Evolutionary conservation across 768 basidiomycete genomes (phyloP).

Genomic region (Suillus lakei): DNA sequence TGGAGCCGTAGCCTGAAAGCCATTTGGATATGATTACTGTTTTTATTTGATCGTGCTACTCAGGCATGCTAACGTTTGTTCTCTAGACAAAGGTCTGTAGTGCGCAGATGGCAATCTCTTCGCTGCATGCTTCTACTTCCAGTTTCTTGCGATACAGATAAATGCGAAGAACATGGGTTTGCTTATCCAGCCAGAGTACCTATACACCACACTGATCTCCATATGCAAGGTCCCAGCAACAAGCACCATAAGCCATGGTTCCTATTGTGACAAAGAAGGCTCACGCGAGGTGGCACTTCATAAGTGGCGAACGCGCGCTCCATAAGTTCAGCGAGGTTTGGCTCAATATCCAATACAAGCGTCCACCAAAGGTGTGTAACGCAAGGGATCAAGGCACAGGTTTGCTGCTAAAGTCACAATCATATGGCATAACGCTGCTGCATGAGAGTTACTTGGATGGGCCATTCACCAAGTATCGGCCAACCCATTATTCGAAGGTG

Average conservation of each 20-base stretch:
- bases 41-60: not conserved
- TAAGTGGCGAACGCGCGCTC: not conserved
- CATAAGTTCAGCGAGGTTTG: not conserved
- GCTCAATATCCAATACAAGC: not conserved
- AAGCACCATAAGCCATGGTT: not conserved
- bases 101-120: conserved; percentile 4
- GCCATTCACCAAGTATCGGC: not conserved
- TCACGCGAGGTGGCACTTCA: not conserved
- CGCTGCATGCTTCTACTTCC: not conserved
- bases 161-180: not conserved
- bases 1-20: conserved; percentile 13
- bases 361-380: not conserved
- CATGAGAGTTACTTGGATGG: not conserved
- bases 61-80: not conserved
- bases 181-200: not conserved
- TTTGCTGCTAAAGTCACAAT: not conserved
- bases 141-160: conserved; percentile 5
- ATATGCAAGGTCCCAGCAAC: not conserved
- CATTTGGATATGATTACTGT: not conserved
- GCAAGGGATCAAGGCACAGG: too few relatives aligned
- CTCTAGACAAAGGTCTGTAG: conserved; percentile 4
- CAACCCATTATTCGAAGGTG: not conserved
- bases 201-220: not conserved
- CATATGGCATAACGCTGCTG: not conserved
- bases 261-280: not conserved